Conservation (phyloP, 2,329 filamentous ascomycete genomes). For the Verruconis gallopava region DNA sequence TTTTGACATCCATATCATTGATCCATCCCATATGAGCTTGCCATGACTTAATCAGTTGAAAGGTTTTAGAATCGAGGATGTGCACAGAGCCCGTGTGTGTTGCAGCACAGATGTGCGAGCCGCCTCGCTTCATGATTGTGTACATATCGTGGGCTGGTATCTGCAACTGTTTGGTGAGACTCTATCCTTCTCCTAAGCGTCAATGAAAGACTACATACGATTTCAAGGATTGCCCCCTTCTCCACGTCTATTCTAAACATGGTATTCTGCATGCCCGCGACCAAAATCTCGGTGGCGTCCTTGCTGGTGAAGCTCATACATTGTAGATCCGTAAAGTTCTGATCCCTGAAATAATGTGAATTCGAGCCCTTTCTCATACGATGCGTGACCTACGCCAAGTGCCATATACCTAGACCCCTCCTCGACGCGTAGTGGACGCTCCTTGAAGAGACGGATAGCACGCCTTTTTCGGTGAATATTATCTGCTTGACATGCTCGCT, state of each 20-base stretch:
- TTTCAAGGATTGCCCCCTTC: constrained; percentile 32
- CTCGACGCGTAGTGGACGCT: constrained; percentile 83
- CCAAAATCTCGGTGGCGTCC: constrained; percentile 68
- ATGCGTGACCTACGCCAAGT: constrained; percentile 50
- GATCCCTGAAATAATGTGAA: constrained; percentile 35
- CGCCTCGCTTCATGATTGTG: constrained; percentile 78
- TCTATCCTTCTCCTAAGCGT: too few relatives aligned
- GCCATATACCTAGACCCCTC: constrained; percentile 76
- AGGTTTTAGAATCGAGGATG: constrained; percentile 67
- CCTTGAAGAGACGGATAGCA: constrained; percentile 69
- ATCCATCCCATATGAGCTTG: constrained; percentile 79
- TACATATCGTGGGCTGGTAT: constrained; percentile 64
- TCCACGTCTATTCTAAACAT: constrained; percentile 69
- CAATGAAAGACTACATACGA: constrained; percentile 19
- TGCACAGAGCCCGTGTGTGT: constrained; percentile 73
- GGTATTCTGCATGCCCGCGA: constrained; percentile 70
- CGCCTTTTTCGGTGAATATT: constrained; percentile 79
- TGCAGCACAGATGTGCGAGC: constrained; percentile 81
- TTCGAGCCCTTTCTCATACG: neutral
- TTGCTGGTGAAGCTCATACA: constrained; percentile 96
- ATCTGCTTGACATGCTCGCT: constrained; percentile 80
- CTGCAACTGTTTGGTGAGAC: too few relatives aligned
- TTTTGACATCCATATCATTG: constrained; percentile 94
- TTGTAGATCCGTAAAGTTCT: constrained; percentile 71
- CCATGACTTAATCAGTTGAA: constrained; percentile 74